These are phyloP conservation scores for Verbascum thapsus DNA, from an alignment of 257 asterid genomes.

Conservation along the genomic window DNA sequence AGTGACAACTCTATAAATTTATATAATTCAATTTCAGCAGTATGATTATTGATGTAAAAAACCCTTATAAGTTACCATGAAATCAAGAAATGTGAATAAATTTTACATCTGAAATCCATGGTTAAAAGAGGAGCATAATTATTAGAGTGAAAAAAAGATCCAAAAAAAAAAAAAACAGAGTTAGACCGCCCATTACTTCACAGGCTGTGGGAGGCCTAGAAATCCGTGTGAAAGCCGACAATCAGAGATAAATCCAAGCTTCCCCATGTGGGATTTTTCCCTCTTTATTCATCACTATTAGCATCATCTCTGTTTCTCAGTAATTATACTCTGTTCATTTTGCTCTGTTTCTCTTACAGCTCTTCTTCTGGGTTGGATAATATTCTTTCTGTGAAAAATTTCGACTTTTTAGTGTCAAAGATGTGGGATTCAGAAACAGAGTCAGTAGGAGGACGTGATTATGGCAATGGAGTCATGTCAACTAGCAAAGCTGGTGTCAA, in stretches of 20 bases:
- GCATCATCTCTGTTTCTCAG: slow-evolving; percentile 26
- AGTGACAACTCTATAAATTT: slow-evolving; percentile 24
- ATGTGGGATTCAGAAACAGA: slow-evolving; percentile 96
- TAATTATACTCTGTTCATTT: slow-evolving; percentile 17
- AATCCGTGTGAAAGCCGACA: slow-evolving; percentile 59
- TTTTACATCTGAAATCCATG: too few relatives aligned
- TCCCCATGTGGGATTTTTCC: slow-evolving; percentile 57
- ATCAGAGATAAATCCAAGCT: slow-evolving; percentile 60
- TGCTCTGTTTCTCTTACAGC: slow-evolving; percentile 25
- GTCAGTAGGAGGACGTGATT: slow-evolving; percentile 57
- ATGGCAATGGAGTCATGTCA: slow-evolving; percentile 64
- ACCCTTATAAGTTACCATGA: too few relatives aligned
- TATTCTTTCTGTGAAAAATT: slow-evolving; percentile 2
- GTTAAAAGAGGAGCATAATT: slow-evolving; percentile 19
- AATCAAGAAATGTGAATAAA: too few relatives aligned
- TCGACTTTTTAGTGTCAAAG: not conserved
- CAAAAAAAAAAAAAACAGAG: too few relatives aligned
- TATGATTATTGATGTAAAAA: too few relatives aligned
- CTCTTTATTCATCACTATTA: slow-evolving; percentile 25
- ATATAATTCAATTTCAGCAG: not conserved
- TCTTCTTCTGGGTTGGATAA: slow-evolving; percentile 25
- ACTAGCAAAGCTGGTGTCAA: slow-evolving; percentile 55
- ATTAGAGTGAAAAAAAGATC: too few relatives aligned
- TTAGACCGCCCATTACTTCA: slow-evolving; percentile 63
- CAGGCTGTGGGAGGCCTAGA: slow-evolving; percentile 68